phyloP scores from a whole-genome alignment of 768 basidiomycete species.

The Rhizopogon vinicolor region DNA sequence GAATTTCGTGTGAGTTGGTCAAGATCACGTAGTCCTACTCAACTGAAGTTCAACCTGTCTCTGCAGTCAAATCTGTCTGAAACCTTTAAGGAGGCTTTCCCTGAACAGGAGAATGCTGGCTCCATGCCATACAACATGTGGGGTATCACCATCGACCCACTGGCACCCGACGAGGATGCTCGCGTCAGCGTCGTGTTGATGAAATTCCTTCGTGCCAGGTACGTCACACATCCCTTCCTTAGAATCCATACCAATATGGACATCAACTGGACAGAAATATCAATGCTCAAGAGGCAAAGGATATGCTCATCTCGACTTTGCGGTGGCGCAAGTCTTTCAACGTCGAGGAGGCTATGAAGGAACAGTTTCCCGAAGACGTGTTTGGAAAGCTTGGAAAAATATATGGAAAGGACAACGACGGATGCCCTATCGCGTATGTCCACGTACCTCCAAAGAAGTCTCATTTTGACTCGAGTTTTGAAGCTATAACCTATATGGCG shows the following conservation, averaged over 20 bases:
- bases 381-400: constrained; percentile 63
- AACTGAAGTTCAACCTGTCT: constrained; percentile 5
- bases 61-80: constrained; percentile 39
- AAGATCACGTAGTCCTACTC: not conserved
- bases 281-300: constrained; percentile 46
- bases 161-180: constrained; percentile 44
- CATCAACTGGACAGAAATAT: constrained; percentile 38
- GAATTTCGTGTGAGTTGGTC: constrained; percentile 54
- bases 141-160: constrained; percentile 68
- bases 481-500: constrained; percentile 81
- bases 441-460: not conserved
- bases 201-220: constrained; percentile 81
- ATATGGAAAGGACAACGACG: constrained; percentile 67
- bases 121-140: constrained; percentile 55
- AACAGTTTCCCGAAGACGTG: constrained; percentile 56
- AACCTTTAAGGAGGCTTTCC: constrained; percentile 55
- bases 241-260: not conserved
- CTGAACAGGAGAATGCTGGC: constrained; percentile 49
- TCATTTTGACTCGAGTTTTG: not conserved
- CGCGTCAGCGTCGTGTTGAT: constrained; percentile 71
- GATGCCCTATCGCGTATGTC: constrained; percentile 65
- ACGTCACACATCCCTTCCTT: constrained; percentile 4
- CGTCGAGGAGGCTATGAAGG: constrained; percentile 54
- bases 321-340: constrained; percentile 69
- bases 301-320: constrained; percentile 67